Conservation (phyloP, 148 eudicot genomes). For the Rhododendron vialii region DNA sequence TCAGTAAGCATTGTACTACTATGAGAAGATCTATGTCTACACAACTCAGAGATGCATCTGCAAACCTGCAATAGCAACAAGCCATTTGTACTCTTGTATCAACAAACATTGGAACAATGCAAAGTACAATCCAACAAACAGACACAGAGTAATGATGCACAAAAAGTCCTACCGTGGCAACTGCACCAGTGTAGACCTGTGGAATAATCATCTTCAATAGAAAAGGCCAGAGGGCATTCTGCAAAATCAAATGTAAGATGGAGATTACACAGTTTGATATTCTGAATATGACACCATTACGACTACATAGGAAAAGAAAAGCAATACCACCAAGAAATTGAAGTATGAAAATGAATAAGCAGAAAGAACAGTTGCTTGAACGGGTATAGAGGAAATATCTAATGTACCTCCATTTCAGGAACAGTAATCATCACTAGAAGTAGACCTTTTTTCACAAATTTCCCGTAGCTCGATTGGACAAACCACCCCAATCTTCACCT, state of each 20-base stretch:
- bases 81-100: background rate
- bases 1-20: constrained; percentile 58
- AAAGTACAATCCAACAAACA: background rate
- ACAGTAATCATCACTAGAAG: constrained; percentile 81
- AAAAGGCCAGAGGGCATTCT: constrained; percentile 58
- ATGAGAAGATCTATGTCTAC: constrained; percentile 47
- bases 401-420: constrained; percentile 92
- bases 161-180: constrained; percentile 57
- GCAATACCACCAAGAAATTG: background rate
- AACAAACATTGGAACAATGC: background rate
- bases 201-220: constrained; percentile 61
- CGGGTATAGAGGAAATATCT: too few relatives aligned
- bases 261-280: background rate
- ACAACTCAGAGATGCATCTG: constrained; percentile 94
- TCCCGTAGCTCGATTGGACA: constrained; percentile 58
- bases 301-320: background rate
- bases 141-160: background rate
- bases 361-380: too few relatives aligned
- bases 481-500: constrained; percentile 5
- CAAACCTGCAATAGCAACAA: constrained; percentile 57
- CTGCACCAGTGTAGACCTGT: constrained; percentile 69
- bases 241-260: constrained; percentile 26
- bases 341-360: too few relatives aligned
- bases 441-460: constrained; percentile 82
- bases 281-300: background rate